Evolutionary conservation across 1,284 basidiomycete species (phyloP).

Genomic region (Pascua guehoae): DNA sequence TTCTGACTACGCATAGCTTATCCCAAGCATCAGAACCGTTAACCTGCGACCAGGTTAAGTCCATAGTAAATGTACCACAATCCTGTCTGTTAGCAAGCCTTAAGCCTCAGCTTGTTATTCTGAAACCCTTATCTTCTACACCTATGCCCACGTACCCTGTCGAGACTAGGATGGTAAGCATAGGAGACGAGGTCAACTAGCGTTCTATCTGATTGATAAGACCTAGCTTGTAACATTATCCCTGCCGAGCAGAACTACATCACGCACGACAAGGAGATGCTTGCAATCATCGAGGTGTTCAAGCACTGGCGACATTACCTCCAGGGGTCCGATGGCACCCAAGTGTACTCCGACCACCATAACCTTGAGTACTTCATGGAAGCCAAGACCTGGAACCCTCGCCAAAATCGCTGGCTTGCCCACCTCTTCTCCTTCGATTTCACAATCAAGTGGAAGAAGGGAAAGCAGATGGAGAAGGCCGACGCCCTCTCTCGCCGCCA

Average conservation of each 20-base stretch:
- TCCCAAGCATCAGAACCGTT: no score
- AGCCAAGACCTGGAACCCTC: slow-evolving; percentile 43
- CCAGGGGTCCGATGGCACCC: slow-evolving; percentile 32
- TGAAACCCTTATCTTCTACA: no score
- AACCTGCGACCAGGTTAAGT: no score
- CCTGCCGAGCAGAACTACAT: slow-evolving; percentile 53
- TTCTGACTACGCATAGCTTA: no score
- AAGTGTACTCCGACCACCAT: slow-evolving; percentile 52
- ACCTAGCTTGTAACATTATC: slow-evolving; percentile 12
- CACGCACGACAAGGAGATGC: slow-evolving; percentile 54
- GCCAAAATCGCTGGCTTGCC: slow-evolving; percentile 51
- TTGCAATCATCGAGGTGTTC: slow-evolving; percentile 51
- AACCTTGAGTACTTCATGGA: slow-evolving; percentile 53
- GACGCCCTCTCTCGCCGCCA: slow-evolving; percentile 44
- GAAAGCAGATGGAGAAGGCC: slow-evolving; percentile 37
- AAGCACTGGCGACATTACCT: slow-evolving; percentile 50
- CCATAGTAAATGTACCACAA: no score
- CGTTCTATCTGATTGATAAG: no score
- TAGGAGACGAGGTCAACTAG: no score
- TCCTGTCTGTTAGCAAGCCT: no score
- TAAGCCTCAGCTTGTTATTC: no score
- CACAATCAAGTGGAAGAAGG: slow-evolving; percentile 46
- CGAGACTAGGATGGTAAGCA: no score
- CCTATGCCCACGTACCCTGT: no score
- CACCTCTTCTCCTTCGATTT: slow-evolving; percentile 48